Evolutionary conservation across 345 rosid genomes (phyloP), one percentile per base, ranked within the genome.

Genomic region (Laguncularia racemosa): DNA sequence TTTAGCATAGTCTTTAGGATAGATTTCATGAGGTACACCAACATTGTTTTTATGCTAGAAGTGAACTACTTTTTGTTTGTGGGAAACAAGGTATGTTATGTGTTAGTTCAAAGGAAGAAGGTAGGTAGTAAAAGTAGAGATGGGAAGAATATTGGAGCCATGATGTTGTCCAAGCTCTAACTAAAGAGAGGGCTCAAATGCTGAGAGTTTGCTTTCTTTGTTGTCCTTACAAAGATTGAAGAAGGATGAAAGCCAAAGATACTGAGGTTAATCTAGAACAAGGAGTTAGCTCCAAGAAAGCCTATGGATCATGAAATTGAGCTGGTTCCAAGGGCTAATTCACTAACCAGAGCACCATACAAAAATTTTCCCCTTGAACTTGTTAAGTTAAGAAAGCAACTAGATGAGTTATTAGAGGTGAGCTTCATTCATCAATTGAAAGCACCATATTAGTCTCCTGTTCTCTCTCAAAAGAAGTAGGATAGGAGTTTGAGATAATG

Each of bases 401-500:
- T 61, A 0, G 20, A 52, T 17, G 57, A 61, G 45, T 48, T 52
- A 13, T 10, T 52, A 28, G 50, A 61, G 15, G 45, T 21, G 12
- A 23, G 20, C n/a, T 48, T 43, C 21, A 38, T 49, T 11, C n/a
- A 21, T 16, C n/a, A 12, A 13, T 48, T 20, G n/a, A 59, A 59
- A 48, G 63, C 45, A 13, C 28, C 55, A 3, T 59, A 59, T n/a
- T 26, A 54, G 16, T 14, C 47, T 13, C 63, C 46, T n/a, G 19
- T 33, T 15, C 16, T 33, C 13, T 59, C n/a, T 6, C 20, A 50
- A 40, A 47, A 20, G 50, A 57, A 57, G 23, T 15, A 12, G 11
- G 44, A 50, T 18, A 55, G 47, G 26, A 13, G 16, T 46, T 46
- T 13, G 3, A 46, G 14, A 46, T 46, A 9, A 3, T 13, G n/a